Conservation (phyloP, 805 yeast genomes). For the Barnettozyma pratensis region DNA sequence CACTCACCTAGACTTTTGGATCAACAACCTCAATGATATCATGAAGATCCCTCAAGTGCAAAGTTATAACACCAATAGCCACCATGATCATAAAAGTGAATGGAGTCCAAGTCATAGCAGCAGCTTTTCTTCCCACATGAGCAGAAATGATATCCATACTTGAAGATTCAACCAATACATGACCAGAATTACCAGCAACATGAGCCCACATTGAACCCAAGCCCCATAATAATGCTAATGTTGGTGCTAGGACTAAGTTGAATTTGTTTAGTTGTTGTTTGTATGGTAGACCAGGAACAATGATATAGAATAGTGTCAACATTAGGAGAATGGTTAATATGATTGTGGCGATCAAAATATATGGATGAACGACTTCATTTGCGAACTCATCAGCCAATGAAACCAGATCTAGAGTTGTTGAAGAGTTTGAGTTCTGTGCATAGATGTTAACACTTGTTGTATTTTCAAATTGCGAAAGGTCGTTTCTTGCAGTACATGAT, state of each 20-base stretch:
- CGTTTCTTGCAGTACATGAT: conserved; percentile 33
- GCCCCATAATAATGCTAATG: conserved; percentile 50
- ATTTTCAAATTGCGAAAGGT: conserved; percentile 22
- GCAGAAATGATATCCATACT: conserved; percentile 46
- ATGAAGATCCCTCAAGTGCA: conserved; percentile 32
- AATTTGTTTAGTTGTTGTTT: conserved; percentile 24
- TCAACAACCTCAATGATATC: conserved; percentile 21
- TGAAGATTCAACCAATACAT: conserved; percentile 39
- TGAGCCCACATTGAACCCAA: conserved; percentile 61
- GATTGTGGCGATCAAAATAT: conserved; percentile 44
- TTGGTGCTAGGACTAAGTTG: conserved; percentile 29
- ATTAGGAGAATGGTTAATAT: conserved; percentile 38
- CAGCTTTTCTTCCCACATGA: conserved; percentile 44
- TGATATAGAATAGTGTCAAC: conserved; percentile 36
- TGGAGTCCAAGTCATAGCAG: conserved; percentile 56
- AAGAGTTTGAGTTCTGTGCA: conserved; percentile 27
- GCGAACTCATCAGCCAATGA: conserved; percentile 41
- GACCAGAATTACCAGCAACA: conserved; percentile 46
- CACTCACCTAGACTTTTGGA: conserved; percentile 7
- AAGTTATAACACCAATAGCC: conserved; percentile 31
- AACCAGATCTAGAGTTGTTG: conserved; percentile 39
- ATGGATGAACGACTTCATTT: conserved; percentile 47
- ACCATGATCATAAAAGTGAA: conserved; percentile 43
- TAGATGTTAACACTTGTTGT: conserved; percentile 32
- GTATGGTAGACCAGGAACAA: conserved; percentile 47